phyloP scores from a whole-genome alignment of 2,329 filamentous ascomycete species.

The Colletotrichum kahawae region DNA sequence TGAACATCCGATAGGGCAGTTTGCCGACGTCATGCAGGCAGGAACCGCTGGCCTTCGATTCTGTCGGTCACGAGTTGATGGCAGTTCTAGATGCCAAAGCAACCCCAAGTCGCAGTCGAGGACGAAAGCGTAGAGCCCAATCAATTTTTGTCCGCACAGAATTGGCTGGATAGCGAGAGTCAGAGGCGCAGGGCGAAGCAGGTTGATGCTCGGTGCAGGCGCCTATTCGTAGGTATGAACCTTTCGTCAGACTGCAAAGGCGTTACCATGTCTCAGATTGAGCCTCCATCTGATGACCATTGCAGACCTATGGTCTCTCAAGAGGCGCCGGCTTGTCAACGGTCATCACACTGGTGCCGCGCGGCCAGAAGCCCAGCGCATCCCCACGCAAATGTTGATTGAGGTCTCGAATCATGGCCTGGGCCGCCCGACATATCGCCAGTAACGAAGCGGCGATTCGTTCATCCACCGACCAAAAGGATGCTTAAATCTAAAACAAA shows the following conservation, averaged over 20 bases:
- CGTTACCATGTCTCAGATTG: background rate
- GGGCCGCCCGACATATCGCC: background rate
- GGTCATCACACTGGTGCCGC: conserved; percentile 2
- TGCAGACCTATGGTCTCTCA: background rate
- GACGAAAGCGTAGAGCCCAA: background rate
- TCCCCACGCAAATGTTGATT: background rate
- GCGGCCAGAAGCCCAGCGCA: conserved; percentile 8
- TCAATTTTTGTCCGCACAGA: background rate
- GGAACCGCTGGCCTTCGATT: background rate
- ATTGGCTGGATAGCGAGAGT: background rate
- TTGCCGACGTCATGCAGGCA: background rate
- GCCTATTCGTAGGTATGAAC: background rate
- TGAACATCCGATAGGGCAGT: background rate
- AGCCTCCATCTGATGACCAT: background rate
- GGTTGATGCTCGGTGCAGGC: background rate
- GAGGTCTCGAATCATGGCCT: background rate
- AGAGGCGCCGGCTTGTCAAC: background rate
- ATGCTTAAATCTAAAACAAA: conserved; percentile 11
- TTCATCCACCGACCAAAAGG: background rate
- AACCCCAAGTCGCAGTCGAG: background rate
- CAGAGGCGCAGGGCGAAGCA: background rate
- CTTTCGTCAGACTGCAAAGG: background rate
- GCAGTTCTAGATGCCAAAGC: background rate
- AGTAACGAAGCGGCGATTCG: background rate
- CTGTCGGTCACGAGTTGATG: conserved; percentile 5